A percentile compares a stretch with the other conserved stretches of the same genome.
Evolutionary conservation across 2,329 filamentous ascomycete species (phyloP).

Genomic region (Aurifilum marmelostoma): DNA sequence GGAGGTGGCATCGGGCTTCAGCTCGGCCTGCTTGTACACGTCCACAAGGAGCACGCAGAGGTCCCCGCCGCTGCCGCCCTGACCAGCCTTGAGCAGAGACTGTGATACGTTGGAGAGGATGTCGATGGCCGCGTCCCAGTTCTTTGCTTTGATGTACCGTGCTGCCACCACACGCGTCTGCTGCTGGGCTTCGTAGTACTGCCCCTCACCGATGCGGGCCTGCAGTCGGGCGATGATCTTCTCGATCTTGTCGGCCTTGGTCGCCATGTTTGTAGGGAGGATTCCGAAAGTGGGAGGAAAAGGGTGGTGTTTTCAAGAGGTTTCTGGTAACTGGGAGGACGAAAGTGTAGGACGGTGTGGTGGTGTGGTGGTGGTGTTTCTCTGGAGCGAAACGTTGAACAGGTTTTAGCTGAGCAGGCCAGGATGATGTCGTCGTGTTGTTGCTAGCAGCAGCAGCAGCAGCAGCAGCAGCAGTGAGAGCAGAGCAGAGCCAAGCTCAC

Average conservation of each 20-base stretch:
- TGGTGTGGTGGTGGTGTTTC: background rate
- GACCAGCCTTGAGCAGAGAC: conserved; percentile 86
- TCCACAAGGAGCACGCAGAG: conserved; percentile 86
- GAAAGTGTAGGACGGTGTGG: background rate
- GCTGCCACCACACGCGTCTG: conserved; percentile 94
- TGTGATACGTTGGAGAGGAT: conserved; percentile 84
- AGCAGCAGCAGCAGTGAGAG: too few relatives aligned
- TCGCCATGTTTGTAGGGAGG: conserved; percentile 23
- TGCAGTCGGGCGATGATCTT: conserved; percentile 71
- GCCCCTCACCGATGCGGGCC: conserved; percentile 68
- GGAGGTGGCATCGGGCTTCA: conserved; percentile 73
- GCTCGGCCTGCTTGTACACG: conserved; percentile 84
- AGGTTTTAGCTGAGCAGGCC: background rate
- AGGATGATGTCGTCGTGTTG: background rate
- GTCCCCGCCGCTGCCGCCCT: conserved; percentile 91
- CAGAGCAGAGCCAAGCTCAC: background rate
- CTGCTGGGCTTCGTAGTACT: conserved; percentile 98
- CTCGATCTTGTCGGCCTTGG: conserved; percentile 52
- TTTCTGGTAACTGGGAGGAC: background rate
- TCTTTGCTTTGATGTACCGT: conserved; percentile 86
- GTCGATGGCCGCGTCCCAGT: conserved; percentile 84
- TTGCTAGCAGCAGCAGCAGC: background rate
- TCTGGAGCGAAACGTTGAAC: background rate
- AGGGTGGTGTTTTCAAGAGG: background rate
- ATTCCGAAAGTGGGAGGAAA: background rate